Evolutionary conservation across 2,329 filamentous ascomycete genomes (phyloP).

Genomic region (Triangularia setosa): DNA sequence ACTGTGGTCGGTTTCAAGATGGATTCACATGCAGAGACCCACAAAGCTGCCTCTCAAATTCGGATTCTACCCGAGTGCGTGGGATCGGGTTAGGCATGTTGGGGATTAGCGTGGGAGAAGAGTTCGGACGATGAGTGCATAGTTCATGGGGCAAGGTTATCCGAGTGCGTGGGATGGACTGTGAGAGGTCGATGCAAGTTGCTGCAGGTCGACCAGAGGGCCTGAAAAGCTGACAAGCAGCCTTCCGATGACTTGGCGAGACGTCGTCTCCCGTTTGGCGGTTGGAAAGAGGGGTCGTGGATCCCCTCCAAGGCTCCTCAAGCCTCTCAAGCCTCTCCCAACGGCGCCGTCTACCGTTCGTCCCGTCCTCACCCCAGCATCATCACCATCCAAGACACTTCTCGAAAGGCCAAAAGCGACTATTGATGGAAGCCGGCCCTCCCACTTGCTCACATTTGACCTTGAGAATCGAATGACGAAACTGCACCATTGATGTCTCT

Average conservation of each 20-base stretch:
- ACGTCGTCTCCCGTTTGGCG: not conserved
- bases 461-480: not conserved
- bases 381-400: not conserved
- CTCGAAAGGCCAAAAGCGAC: not conserved
- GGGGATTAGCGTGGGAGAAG: not conserved
- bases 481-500: slow-evolving; percentile 2
- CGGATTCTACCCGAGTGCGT: slow-evolving; percentile 13
- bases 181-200: not conserved
- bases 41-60: slow-evolving; percentile 11
- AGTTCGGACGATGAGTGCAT: slow-evolving; percentile 6
- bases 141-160: not conserved
- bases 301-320: not conserved
- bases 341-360: not conserved
- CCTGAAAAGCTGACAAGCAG: slow-evolving; percentile 23
- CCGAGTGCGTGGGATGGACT: not conserved
- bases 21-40: slow-evolving; percentile 12
- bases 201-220: slow-evolving; percentile 5
- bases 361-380: not conserved
- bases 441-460: not conserved
- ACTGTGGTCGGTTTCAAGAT: slow-evolving; percentile 8
- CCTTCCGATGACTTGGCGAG: slow-evolving; percentile 17
- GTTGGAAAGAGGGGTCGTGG: not conserved
- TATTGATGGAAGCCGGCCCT: not conserved
- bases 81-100: slow-evolving; percentile 17
- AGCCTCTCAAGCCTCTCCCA: not conserved